Evolutionary conservation across 495 filamentous ascomycete species (phyloP).

Genomic region (Penicillium flavigenum): DNA sequence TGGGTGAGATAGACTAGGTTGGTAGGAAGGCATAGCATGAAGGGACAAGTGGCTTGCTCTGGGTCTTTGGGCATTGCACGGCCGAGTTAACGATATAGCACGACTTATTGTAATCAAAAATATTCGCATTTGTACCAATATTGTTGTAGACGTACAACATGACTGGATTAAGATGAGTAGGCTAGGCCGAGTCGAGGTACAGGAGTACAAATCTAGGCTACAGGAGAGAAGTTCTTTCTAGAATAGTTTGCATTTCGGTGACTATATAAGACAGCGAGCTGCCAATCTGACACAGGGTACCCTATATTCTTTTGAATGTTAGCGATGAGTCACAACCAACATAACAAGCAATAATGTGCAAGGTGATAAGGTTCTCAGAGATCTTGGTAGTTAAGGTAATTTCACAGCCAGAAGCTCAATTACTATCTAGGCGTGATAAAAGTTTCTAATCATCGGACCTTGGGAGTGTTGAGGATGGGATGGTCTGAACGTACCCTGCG

Average conservation of each 20-base stretch:
- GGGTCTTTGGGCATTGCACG: constrained; percentile 12
- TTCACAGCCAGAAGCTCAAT: constrained; percentile 69
- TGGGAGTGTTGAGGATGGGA: constrained; percentile 13
- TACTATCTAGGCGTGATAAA: constrained; percentile 81
- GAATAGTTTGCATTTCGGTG: constrained; percentile 8
- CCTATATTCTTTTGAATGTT: constrained; percentile 25
- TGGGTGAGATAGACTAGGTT: constrained; percentile 30
- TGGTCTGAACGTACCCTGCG: constrained; percentile 22
- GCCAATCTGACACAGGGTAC: neutral
- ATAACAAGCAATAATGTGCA: constrained; percentile 20
- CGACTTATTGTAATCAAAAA: constrained; percentile 37
- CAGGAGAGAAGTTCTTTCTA: neutral
- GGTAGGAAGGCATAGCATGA: constrained; percentile 11
- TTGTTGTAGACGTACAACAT: neutral
- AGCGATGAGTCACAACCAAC: constrained; percentile 28
- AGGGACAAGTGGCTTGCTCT: constrained; percentile 4
- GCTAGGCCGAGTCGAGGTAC: neutral
- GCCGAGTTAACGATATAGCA: constrained; percentile 31
- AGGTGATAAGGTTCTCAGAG: constrained; percentile 61
- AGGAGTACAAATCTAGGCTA: neutral
- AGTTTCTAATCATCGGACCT: constrained; percentile 69
- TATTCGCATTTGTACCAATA: constrained; percentile 15
- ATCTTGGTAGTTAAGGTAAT: constrained; percentile 76
- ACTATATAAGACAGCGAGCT: constrained; percentile 2
- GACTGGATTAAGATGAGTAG: neutral